These are phyloP conservation scores for Lonicera japonica DNA, from an alignment of 129 eudicot species.

Conservation along the genomic window DNA sequence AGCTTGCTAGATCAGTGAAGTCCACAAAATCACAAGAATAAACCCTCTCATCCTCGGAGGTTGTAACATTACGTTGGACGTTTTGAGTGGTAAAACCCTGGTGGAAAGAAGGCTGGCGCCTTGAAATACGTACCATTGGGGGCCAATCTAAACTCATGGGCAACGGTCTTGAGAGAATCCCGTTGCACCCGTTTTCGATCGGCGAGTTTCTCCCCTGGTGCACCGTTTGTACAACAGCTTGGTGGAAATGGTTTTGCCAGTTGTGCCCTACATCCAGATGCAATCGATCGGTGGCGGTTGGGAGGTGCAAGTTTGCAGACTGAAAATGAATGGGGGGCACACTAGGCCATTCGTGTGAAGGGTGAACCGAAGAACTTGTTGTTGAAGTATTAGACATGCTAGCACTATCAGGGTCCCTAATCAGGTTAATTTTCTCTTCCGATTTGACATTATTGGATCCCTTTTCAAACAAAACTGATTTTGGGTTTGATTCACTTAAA, in stretches of 20 bases:
- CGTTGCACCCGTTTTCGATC: slow-evolving; percentile 40
- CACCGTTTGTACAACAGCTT: slow-evolving; percentile 48
- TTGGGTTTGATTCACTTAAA: slow-evolving; percentile 21
- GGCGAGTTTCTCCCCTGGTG: slow-evolving; percentile 54
- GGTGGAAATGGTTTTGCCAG: slow-evolving; percentile 67
- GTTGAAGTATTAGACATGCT: slow-evolving; percentile 26
- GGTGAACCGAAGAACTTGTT: slow-evolving; percentile 33
- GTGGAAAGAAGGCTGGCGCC: slow-evolving; percentile 38
- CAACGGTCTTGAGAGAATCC: slow-evolving; percentile 46
- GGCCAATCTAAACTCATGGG: slow-evolving; percentile 80
- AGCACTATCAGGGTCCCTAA: slow-evolving; percentile 31
- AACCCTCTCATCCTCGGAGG: slow-evolving; percentile 48
- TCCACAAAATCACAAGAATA: slow-evolving; percentile 43
- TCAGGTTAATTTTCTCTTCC: slow-evolving; percentile 15
- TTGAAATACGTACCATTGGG: slow-evolving; percentile 45
- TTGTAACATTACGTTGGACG: slow-evolving; percentile 22
- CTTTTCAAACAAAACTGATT: slow-evolving; percentile 20
- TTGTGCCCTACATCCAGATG: slow-evolving; percentile 85
- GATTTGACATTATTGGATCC: slow-evolving; percentile 16
- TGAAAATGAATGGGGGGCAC: slow-evolving; percentile 53
- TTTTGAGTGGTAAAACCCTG: slow-evolving; percentile 43
- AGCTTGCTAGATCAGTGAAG: slow-evolving; percentile 26
- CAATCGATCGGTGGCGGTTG: slow-evolving; percentile 77
- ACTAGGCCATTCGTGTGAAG: slow-evolving; percentile 79
- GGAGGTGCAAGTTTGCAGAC: slow-evolving; percentile 49